Conservation (phyloP, 2,329 filamentous ascomycete genomes). For the Cadophora malorum region DNA sequence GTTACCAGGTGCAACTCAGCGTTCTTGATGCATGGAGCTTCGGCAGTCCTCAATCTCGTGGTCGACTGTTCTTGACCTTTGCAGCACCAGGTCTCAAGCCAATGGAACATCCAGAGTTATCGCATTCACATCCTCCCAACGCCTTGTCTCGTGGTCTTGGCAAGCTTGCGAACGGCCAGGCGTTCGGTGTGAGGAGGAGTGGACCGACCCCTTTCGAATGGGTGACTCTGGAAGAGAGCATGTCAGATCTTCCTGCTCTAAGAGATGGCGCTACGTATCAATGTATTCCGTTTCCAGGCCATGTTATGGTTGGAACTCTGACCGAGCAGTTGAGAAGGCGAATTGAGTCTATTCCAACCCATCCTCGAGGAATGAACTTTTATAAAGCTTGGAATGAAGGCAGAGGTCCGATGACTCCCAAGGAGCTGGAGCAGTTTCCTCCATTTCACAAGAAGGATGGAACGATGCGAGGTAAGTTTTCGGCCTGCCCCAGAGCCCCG, state of each 20-base stretch:
- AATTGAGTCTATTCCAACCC: slow-evolving; percentile 64
- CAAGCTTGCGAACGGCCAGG: slow-evolving; percentile 61
- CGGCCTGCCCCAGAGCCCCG: not conserved
- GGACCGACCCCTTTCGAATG: slow-evolving; percentile 65
- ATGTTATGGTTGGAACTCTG: slow-evolving; percentile 53
- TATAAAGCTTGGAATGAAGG: slow-evolving; percentile 52
- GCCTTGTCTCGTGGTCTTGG: slow-evolving; percentile 56
- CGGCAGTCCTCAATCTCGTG: slow-evolving; percentile 70
- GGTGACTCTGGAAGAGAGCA: slow-evolving; percentile 59
- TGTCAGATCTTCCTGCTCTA: slow-evolving; percentile 66
- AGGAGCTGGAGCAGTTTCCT: slow-evolving; percentile 52
- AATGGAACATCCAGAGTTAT: slow-evolving; percentile 61
- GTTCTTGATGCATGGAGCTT: slow-evolving; percentile 73
- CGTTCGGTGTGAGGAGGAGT: slow-evolving; percentile 61
- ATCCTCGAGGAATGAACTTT: slow-evolving; percentile 62
- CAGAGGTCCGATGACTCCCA: slow-evolving; percentile 46
- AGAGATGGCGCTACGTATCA: slow-evolving; percentile 65
- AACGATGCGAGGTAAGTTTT: slow-evolving; percentile 25
- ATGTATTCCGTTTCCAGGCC: slow-evolving; percentile 72
- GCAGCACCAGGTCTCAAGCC: slow-evolving; percentile 69
- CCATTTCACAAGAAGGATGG: slow-evolving; percentile 33
- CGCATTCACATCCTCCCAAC: slow-evolving; percentile 64
- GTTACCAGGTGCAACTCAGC: slow-evolving; percentile 75
- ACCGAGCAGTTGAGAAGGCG: slow-evolving; percentile 43
- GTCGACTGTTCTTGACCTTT: slow-evolving; percentile 73